Evolutionary conservation across 306 rosid genomes (phyloP).

Genomic region (Quercus parvula): DNA sequence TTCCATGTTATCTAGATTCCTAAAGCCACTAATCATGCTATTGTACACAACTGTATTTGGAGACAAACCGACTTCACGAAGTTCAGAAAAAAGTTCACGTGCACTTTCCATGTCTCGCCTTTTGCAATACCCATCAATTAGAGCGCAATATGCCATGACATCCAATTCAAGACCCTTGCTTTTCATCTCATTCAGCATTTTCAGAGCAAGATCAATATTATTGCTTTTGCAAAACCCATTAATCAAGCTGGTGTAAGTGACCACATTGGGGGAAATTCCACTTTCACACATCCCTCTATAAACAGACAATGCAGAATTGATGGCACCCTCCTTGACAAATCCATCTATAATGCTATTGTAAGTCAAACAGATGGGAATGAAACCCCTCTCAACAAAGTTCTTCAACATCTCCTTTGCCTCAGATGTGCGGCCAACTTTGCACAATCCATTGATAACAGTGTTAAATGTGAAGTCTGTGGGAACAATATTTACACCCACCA

Average conservation of each 20-base stretch:
- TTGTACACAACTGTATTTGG: conserved; percentile 63
- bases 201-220: conserved; percentile 56
- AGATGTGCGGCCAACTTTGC: conserved; percentile 62
- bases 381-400: conserved; percentile 46
- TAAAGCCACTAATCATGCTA: conserved; percentile 67
- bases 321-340: conserved; percentile 56
- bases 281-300: conserved; percentile 53
- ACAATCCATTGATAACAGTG: conserved; percentile 59
- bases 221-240: conserved; percentile 60
- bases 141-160: conserved; percentile 46
- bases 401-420: conserved; percentile 46
- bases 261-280: conserved; percentile 55
- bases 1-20: conserved; percentile 57
- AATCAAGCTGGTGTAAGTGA: conserved; percentile 66
- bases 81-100: conserved; percentile 47
- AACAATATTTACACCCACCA: conserved; percentile 50
- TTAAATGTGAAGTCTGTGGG: conserved; percentile 49
- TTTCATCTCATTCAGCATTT: conserved; percentile 58
- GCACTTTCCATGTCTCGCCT: conserved; percentile 68
- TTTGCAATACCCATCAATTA: conserved; percentile 69
- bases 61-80: conserved; percentile 58
- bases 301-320: conserved; percentile 42
- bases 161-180: conserved; percentile 57
- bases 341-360: conserved; percentile 70
- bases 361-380: conserved; percentile 47